Evolutionary conservation across 176 grass and related monocot genomes (phyloP), one percentile per base, ranked within the genome.

Genomic region (Carex cristatella): DNA sequence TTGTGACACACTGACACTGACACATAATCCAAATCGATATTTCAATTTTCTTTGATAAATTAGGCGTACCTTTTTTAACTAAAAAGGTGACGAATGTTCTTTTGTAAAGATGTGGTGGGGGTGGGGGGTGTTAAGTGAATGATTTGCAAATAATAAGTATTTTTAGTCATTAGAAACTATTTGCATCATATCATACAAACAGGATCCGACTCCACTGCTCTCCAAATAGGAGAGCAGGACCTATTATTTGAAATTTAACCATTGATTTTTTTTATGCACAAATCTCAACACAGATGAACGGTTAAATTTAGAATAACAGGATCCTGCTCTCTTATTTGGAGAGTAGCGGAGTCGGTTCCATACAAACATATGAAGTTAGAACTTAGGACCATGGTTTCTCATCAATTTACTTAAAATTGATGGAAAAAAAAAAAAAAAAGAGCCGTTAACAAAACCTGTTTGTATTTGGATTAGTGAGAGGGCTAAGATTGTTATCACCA

Each of bases 401-500:
- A 4, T 58, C 13, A 3, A 58, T 2, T 58, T 4, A 0, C 55
- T 58, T 16, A 58, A 58, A 58, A 44, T 44, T 18, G 68, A 18
- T 19, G 0, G 11, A 1, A 40, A 40, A 40, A 40, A 40, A 40
- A 40, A 40, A 48, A 74, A 48, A 73, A 67, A 67, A 35, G 10
- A 74, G n/a, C 35, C 38, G 40, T 82, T 82, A 12, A 46, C 38
- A 67, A 61, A 86, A 86, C 4, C 42, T 33, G 30, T 62, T 76
- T 1, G 56, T 13, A n/a, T 84, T 75, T 4, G 57, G 30, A 61
- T 48, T 73, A 55, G 84, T 83, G 2, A 89, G 68, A 10, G 84
- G 78, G 12, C 35, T n/a, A 16, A 89, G 83, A 7, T 48, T 81
- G 28, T 61, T 44, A 63, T 89, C 83, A 4, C 58, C 83, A 10